Evolutionary conservation across 371 early-diverging fungal species (phyloP), one percentile per base, ranked within the genome.

Genomic region (Mortierella polycephala): DNA sequence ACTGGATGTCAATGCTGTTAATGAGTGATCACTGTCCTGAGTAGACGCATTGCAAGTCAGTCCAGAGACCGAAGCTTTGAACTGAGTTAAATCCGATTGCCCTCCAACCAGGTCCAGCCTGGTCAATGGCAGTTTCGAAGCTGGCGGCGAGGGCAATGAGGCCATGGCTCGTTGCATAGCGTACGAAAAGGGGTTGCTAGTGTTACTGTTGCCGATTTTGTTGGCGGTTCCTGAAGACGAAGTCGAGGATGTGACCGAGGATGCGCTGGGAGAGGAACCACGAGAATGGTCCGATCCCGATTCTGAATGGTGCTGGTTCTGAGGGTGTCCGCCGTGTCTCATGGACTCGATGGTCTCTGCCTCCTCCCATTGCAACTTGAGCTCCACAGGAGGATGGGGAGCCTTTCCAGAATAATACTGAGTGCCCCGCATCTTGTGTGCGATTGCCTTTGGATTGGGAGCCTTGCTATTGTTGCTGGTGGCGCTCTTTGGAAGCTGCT

Each of bases 31-130:
- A 44, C 56, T n/a, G 14, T 69, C 56, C 49, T 73, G 67, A 1
- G 57, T 11, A 42, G 59, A 40, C 37, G 16, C 57, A 18, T 54
- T 64, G 20, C 47, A 60, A 12, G 60, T 54, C 30, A 79, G 50
- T 37, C 56, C 79, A 21, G 79, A 57, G 41, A 79, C 49, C 20
- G 73, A 58, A n/a, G 73, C 79, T 30, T 51, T 69, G 60, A 61
- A 69, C 46, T 66, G 65, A 7, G n/a, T 45, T 47, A 79, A 50
- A 60, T 69, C 79, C 7, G 66, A 61, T 4, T 57, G 69, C n/a
- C 79, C 69, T n/a, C 69, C 79, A n/a, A 79, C 73, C 50, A 79
- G 63, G 63, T 79, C 73, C 79, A 79, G 63, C 54, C 54, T 63
- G 18, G 69, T 57, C 21, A 54, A 49, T 10, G 30, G 49, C 18